Evolutionary conservation across 2,329 filamentous ascomycete genomes (phyloP), one percentile per base, ranked within the genome.

Genomic region (Aspergillus sergii): DNA sequence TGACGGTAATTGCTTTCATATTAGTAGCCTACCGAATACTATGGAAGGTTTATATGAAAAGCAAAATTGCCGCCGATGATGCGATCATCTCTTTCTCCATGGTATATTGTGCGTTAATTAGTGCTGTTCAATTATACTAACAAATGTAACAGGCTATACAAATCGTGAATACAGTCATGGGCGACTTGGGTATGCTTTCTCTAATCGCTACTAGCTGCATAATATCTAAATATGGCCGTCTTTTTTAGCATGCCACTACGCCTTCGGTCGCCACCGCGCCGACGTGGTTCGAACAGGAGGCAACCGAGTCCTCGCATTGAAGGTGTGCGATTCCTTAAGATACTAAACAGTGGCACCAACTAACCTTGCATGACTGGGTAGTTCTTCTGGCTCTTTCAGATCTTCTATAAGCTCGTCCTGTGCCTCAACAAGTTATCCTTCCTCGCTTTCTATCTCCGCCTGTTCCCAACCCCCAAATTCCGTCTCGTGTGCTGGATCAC

Each of bases 401-500:
- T 61, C 32, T 14, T 61, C 2, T 61, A 61, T 43, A 61, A 61
- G 21, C 32, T 56, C 11, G 41, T 61, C 32, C 53, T 61, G 4
- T 57, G 59, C 10, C 45, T 48, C 23, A 48, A 48, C 63, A 77
- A 77, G 45, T 61, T 73, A 23, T 75, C 74, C 19, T 70, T 71
- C 23, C 56, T 75, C 5, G 57, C 68, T 26, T 70, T 76, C 62
- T 75, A 69, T 62, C 57, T 66, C 51, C 72, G 75, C 19, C 68
- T 77, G 58, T 77, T 76, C 54, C 67, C 62, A 8, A 28, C 45
- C 0, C 67, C 56, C 28, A 21, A 16, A 19, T 70, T 73, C 60
- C 59, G 67, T 2, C 46, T 70, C 6, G 28, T 48, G 30, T 64
- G 61, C 32, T 69, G 68, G 34, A 43, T 58, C 43, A 34, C 62